Evolutionary conservation across 1,284 basidiomycete genomes (phyloP).

Genomic region (Nidula niveotomentosa): DNA sequence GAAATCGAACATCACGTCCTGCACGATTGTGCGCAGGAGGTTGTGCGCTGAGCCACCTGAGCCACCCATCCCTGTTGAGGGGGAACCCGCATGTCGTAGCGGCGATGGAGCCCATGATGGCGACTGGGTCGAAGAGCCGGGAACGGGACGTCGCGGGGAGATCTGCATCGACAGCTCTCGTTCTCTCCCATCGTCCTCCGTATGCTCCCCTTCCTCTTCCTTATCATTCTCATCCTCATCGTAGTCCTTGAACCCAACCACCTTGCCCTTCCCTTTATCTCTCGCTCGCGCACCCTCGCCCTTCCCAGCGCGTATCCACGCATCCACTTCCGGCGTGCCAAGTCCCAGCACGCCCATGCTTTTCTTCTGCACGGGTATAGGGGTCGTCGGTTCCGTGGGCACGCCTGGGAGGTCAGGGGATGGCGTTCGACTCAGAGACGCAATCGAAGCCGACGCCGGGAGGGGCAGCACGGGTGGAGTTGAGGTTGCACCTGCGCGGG

Average conservation of each 20-base stretch:
- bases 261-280: constrained; percentile 13
- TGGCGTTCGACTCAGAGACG: constrained; percentile 32
- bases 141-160: constrained; percentile 46
- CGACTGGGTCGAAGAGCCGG: constrained; percentile 10
- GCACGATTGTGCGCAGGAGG: constrained; percentile 59
- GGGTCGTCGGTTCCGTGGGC: constrained; percentile 38
- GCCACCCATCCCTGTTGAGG: neutral
- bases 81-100: neutral
- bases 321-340: constrained; percentile 48
- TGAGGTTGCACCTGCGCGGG: constrained; percentile 9
- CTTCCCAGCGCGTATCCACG: constrained; percentile 39
- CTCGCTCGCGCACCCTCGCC: constrained; percentile 17
- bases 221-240: constrained; percentile 20
- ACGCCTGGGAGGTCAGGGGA: constrained; percentile 53
- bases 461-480: constrained; percentile 10
- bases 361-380: constrained; percentile 27
- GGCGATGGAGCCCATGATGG: constrained; percentile 12
- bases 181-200: constrained; percentile 20
- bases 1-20: constrained; percentile 71
- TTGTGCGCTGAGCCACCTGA: constrained; percentile 47
- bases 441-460: constrained; percentile 7
- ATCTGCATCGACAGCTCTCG: constrained; percentile 52
- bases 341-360: constrained; percentile 36
- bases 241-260: constrained; percentile 3
- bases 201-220: constrained; percentile 21